Percentiles rank a stretch among this genome's conserved stretches.
Evolutionary conservation across 352 stramenopile genomes (phyloP).

Genomic region (Globisporangium barbulae): DNA sequence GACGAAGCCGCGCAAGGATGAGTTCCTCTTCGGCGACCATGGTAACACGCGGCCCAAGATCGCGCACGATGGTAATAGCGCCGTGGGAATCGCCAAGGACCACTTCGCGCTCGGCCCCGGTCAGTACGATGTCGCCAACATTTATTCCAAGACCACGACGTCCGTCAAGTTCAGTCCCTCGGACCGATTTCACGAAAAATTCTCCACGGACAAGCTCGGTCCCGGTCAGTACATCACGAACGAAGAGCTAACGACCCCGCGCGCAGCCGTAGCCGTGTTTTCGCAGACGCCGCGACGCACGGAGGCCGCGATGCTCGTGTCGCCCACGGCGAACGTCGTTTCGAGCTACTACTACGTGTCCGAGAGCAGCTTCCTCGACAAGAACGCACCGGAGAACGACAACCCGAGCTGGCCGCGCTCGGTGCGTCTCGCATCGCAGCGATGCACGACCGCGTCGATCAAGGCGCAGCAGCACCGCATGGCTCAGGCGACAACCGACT

Average conservation of each 20-base stretch:
- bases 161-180: conserved; percentile 59
- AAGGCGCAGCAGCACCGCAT: conserved; percentile 7
- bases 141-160: conserved; percentile 21
- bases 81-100: conserved; percentile 27
- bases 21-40: conserved; percentile 29
- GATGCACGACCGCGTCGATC: conserved; percentile 13
- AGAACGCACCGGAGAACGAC: conserved; percentile 21
- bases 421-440: conserved; percentile 29
- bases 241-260: conserved; percentile 29
- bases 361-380: conserved; percentile 30
- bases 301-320: conserved; percentile 24
- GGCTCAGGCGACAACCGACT: conserved; percentile 21
- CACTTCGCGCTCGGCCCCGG: conserved; percentile 54
- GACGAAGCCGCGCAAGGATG: conserved; percentile 27
- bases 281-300: conserved; percentile 45
- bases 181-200: conserved; percentile 53
- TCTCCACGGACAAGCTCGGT: conserved; percentile 31
- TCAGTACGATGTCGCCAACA: conserved; percentile 44
- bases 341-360: conserved; percentile 65
- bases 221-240: conserved; percentile 50
- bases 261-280: conserved; percentile 39
- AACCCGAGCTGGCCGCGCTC: conserved; percentile 42
- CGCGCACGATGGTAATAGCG: conserved; percentile 8
- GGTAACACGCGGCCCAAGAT: conserved; percentile 19
- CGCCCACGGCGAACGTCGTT: conserved; percentile 38